Evolutionary conservation across 768 basidiomycete genomes (phyloP), one percentile per base, ranked within the genome.

Genomic region (Lenzites betulinus): DNA sequence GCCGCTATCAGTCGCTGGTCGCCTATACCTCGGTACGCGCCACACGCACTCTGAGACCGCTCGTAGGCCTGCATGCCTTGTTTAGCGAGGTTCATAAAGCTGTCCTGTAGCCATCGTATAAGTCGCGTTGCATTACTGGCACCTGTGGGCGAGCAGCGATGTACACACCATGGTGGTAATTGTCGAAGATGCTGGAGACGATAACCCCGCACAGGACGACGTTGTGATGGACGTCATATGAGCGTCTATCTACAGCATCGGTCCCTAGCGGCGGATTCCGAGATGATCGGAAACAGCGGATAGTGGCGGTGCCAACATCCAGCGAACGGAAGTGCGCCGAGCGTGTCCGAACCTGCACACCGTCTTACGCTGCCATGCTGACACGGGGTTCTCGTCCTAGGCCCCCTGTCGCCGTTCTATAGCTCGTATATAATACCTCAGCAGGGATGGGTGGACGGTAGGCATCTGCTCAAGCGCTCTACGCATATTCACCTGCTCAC

Each of bases 1-100:
- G 12, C n/a, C 9, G 43, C 54, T 20, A 41, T 51, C 51, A 51
- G 38, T 7, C 18, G 2, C 28, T 39, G 20, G 16, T 25, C 33
- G 23, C n/a, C n/a, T 47, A 47, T 12, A 22, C 26, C n/a, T 41
- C 28, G 26, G 11, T 16, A 23, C 12, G 20, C 39, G 50, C 28
- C 62, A 60, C 39, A 62, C 74, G 70, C 63, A 81, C 80, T 73
- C 16, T 84, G 81, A 18, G 79, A 82, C 28, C 77, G 68, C 65
- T 77, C 74, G 75, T 85, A 85, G 69, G 83, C 77, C 39, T 82
- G 72, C 65, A 81, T 72, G 63, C 85, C 84, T 73, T 92, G 72
- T 73, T 91, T 87, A 11, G 89, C 92, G 65, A 92, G 71, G 59
- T 83, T 84, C 38, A 90, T 79, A 67, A 92, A 81, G 59, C 71